Evolutionary conservation across 2,329 filamentous ascomycete genomes (phyloP).

Genomic region (Fusarium sp.): DNA sequence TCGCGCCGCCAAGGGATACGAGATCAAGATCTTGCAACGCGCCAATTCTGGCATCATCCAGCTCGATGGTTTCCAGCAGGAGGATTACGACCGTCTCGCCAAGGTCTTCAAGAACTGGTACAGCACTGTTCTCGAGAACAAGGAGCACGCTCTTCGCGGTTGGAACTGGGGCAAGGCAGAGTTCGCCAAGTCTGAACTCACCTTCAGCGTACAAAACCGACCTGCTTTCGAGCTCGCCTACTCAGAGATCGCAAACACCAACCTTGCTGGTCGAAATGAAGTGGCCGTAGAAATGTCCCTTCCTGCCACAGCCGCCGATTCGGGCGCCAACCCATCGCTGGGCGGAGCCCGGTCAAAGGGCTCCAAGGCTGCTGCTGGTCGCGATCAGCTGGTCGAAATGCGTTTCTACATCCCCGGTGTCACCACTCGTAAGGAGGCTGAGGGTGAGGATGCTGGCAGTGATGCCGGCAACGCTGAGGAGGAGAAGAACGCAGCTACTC

Average conservation of each 20-base stretch:
- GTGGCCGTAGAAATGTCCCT: constrained; percentile 94
- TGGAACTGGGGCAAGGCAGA: constrained; percentile 99
- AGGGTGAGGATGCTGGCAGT: constrained; percentile 78
- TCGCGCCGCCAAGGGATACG: constrained; percentile 89
- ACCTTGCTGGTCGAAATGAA: constrained; percentile 96
- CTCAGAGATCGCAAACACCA: constrained; percentile 97
- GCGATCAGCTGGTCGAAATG: constrained; percentile 97
- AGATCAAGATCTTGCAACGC: constrained; percentile 90
- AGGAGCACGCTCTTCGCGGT: constrained; percentile 92
- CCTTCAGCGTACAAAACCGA: constrained; percentile 96
- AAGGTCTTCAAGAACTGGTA: constrained; percentile 99
- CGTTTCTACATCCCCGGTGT: constrained; percentile 97
- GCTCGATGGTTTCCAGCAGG: constrained; percentile 93
- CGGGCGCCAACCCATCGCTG: constrained; percentile 78
- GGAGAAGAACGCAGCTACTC: constrained; percentile 92
- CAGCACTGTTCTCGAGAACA: constrained; percentile 89
- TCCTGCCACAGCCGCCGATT: constrained; percentile 76
- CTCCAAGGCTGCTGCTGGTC: constrained; percentile 88
- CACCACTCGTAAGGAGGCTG: constrained; percentile 77
- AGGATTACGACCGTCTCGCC: constrained; percentile 90
- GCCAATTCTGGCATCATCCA: constrained; percentile 84
- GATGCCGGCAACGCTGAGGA: constrained; percentile 62
- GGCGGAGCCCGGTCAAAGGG: constrained; percentile 81
- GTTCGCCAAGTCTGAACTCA: constrained; percentile 92
- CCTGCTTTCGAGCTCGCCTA: constrained; percentile 98